Evolutionary conservation across 352 stramenopile species (phyloP).

Genomic region (Globisporangium spiculum): DNA sequence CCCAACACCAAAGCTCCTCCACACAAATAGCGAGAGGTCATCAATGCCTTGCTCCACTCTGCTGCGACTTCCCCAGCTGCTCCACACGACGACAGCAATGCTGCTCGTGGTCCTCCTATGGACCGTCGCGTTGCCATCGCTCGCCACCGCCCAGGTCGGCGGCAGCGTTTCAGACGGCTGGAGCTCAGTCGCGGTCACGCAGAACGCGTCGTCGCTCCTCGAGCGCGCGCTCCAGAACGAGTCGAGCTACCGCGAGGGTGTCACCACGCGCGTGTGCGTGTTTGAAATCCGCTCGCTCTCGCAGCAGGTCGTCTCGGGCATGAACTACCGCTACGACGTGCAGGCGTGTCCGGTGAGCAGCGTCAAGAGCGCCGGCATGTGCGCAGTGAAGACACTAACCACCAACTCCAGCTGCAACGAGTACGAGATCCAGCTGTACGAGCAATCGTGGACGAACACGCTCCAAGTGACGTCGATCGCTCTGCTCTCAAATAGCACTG

Average conservation of each 20-base stretch:
- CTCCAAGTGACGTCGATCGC: slow-evolving; percentile 50
- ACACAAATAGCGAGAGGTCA: neutral
- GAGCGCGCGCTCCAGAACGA: slow-evolving; percentile 8
- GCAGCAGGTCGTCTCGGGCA: slow-evolving; percentile 61
- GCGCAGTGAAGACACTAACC: slow-evolving; percentile 18
- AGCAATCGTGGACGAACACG: slow-evolving; percentile 59
- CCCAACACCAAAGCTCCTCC: no score
- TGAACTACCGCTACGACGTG: slow-evolving; percentile 75
- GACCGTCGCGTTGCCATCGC: neutral
- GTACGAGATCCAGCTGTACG: slow-evolving; percentile 55
- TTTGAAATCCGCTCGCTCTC: slow-evolving; percentile 30
- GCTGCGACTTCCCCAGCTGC: neutral
- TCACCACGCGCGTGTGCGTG: slow-evolving; percentile 37
- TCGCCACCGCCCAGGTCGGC: neutral
- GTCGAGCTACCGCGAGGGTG: slow-evolving; percentile 25
- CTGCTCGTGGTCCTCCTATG: neutral
- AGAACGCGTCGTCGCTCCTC: neutral
- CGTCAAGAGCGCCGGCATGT: slow-evolving; percentile 34
- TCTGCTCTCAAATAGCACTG: neutral
- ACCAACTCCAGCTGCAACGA: slow-evolving; percentile 25
- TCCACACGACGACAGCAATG: neutral
- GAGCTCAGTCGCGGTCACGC: neutral
- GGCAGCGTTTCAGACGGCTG: neutral
- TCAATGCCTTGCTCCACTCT: neutral
- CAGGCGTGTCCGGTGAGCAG: slow-evolving; percentile 39